Base-by-base conservation (phyloP, 1,284 basidiomycete species). In the Sporisorium exsertum region DNA sequence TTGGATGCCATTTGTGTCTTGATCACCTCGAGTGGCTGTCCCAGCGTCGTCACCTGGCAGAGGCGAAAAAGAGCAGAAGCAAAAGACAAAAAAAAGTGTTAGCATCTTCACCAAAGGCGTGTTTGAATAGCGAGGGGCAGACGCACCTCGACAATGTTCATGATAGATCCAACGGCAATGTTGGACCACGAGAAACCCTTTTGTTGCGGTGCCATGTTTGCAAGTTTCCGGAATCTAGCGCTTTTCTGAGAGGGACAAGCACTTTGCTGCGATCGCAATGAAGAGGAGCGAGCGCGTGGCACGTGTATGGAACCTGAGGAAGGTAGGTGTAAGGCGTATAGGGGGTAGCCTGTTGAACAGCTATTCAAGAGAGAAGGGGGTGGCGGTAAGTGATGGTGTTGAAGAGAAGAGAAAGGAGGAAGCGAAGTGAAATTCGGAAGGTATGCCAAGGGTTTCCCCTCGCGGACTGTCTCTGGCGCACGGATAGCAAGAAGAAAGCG, bases 161-260 rank as follows among this genome's bases (percentile, higher is more conserved):
- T 79, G 51, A 68, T 88, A 88, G 87, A 86, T 92, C 95, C 95
- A 87, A 99, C 94, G 77, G 95, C 96, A 87, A 98, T 97, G 89
- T 99, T 99, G 83, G 94, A 95, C 95, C 95, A 99, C 88, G 90
- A 95, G 84, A 97, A 90, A 83, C 95, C 94, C 87, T 96, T 96
- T 42, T 83, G 87, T 77, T 85, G 84, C 47, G 88, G 88, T 32
- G 88, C 88, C 88, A 89, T 89, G 3, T 6, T 85, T 66, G 50
- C 47, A 7, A 50, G 13, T 5, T 6, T 40, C 12, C 16, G 18
- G 18, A 29, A 20, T 32, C 18, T 29, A 47, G 22, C 45, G 7
- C 15, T 42, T 42, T n/a, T 27, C 18, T 22, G 20, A 15, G 27
- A 50, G 32, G 15, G 40, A 27, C 5, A 13, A 20, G 16, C 1